Evolutionary conservation across 108 stramenopile species (phyloP), one percentile per base, ranked within the genome.

Genomic region (Nitzschia inconspicua): DNA sequence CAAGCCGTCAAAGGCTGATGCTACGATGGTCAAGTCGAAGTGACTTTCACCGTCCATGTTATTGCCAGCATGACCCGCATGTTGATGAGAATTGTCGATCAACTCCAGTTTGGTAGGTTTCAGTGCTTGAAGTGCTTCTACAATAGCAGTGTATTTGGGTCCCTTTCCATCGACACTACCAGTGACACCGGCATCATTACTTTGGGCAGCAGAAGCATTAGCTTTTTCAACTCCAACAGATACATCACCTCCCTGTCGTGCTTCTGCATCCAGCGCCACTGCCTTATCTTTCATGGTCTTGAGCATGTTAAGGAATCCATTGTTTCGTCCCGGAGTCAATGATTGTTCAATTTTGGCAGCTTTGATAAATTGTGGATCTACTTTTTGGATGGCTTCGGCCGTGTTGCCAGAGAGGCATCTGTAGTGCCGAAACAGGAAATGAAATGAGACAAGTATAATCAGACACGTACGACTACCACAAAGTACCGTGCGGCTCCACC

Each of bases 271-370:
- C 41, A 73, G 51, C 44, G 70, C 65, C 10, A 36, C 3, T 0
- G 93, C 92, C 72, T 93, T 87, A 34, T 59, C 61, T 74, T 98
- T 97, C 88, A 98, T 96, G 14, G 79, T 74, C 2, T 53, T 56
- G 27, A 98, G 58, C 98, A 98, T 98, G 73, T 98, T 98, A 25
- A 98, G 74, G 65, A 98, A 98, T 34, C 98, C 98, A 77, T 98
- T 98, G 75, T 98, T 98, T 41, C 98, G 73, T 14, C 97, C 95
- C 20, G 85, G 94, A 27, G 98, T 98, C 44, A 98, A 68, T 27
- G 82, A 83, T 46, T 91, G 83, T 22, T 85, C 84, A 50, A 98
- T 90, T 23, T 88, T 84, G 16, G 95, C 93, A 10, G 60, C 66
- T 44, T 88, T 65, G 56, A 98, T 91, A 59, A 98, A 98, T 62